Evolutionary conservation across 805 yeast genomes (phyloP).

Genomic region (Kodamaea lidongshanica): DNA sequence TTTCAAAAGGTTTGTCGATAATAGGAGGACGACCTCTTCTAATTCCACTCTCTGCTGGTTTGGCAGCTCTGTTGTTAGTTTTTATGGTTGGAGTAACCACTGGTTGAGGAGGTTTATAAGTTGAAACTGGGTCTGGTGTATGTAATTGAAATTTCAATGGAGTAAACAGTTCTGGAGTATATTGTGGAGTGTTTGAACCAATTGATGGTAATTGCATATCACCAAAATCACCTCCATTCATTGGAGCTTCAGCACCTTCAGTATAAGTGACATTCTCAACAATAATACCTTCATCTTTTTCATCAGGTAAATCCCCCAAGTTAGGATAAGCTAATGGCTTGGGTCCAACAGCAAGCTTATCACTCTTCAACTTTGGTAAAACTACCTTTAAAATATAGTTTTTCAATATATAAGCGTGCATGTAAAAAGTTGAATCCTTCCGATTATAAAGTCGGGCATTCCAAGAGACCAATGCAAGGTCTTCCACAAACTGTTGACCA

Average conservation of each 20-base stretch:
- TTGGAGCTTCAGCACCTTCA: slow-evolving; percentile 6
- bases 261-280: slow-evolving; percentile 9
- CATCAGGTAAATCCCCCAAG: slow-evolving; percentile 65
- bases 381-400: slow-evolving; percentile 40
- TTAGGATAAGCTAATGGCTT: slow-evolving; percentile 48
- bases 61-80: slow-evolving; percentile 2
- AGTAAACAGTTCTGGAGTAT: slow-evolving; percentile 5
- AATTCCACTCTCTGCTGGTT: slow-evolving; percentile 38
- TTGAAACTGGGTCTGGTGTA: slow-evolving; percentile 5
- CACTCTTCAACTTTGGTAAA: slow-evolving; percentile 43
- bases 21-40: slow-evolving; percentile 89
- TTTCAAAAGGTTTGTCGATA: slow-evolving; percentile 86
- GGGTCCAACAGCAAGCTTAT: slow-evolving; percentile 30
- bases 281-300: slow-evolving; percentile 11
- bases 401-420: slow-evolving; percentile 60
- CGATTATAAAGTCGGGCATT: slow-evolving; percentile 83
- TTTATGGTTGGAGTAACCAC: slow-evolving; percentile 6
- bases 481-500: slow-evolving; percentile 66
- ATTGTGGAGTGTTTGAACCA: slow-evolving; percentile 1
- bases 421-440: slow-evolving; percentile 59
- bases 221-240: slow-evolving; percentile 1
- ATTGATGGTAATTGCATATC: slow-evolving; percentile 2
- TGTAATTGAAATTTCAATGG: slow-evolving; percentile 8
- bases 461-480: slow-evolving; percentile 81
- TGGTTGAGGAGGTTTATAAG: slow-evolving; percentile 3